Evolutionary conservation across 2,329 filamentous ascomycete genomes (phyloP).

Genomic region (Pseudogymnoascus sp.): DNA sequence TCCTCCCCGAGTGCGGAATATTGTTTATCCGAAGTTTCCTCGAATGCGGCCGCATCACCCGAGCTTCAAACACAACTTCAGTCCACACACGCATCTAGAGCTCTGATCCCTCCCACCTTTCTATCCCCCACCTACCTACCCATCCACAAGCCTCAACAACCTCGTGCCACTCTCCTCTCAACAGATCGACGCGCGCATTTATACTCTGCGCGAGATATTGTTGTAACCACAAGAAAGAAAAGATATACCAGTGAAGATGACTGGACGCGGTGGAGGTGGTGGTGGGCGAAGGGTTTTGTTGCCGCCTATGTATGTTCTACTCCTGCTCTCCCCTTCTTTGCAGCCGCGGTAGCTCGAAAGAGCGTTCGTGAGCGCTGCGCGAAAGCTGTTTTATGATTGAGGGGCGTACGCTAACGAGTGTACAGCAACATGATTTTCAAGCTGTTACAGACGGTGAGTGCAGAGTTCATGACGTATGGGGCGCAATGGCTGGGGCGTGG

Average conservation of each 20-base stretch:
- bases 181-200: neutral
- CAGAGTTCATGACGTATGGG: slow-evolving; percentile 12
- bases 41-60: neutral
- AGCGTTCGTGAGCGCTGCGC: neutral
- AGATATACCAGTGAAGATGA: slow-evolving; percentile 19
- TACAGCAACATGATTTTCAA: slow-evolving; percentile 86
- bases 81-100: neutral
- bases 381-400: neutral
- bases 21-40: neutral
- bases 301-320: slow-evolving; percentile 46
- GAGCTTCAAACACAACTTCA: neutral
- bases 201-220: neutral
- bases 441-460: slow-evolving; percentile 56
- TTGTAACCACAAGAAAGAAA: neutral
- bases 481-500: neutral
- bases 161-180: neutral
- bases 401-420: neutral
- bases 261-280: slow-evolving; percentile 26
- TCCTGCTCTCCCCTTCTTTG: neutral
- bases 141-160: neutral
- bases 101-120: slow-evolving; percentile 1
- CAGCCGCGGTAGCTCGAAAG: neutral
- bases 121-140: neutral
- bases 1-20: neutral
- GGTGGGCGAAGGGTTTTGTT: slow-evolving; percentile 57